Evolutionary conservation across 257 asterid genomes (phyloP), one percentile per base, ranked within the genome.

Genomic region (Anisodus acutangulus): DNA sequence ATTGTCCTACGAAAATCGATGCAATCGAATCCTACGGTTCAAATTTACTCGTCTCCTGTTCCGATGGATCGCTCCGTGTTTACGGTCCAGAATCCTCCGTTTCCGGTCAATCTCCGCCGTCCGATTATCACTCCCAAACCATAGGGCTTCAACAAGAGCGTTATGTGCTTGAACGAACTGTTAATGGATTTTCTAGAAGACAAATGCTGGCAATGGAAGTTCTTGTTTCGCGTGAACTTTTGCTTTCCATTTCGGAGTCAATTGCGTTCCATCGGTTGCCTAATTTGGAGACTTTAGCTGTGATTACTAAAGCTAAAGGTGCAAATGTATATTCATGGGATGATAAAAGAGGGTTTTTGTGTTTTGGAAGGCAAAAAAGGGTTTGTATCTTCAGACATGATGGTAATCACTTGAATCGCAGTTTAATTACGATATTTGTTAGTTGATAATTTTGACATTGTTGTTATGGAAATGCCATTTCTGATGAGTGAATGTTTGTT

Each of bases 251-350:
- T 49, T 95, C 99, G 19, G 99, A 97, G 82, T 93, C 98, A 41
- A 97, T 97, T 47, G 91, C 98, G 57, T 93, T 97, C 78, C 99
- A 97, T 69, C 84, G 91, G 87, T 86, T 95, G 58, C 98, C 98
- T 4, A 92, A 85, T 90, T 87, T 97, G 87, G 99, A 97, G 89
- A 95, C 98, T 0, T 66, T 90, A 84, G 99, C 99, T 1, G 98
- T 97, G 67, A 94, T 97, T 85, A 94, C 98, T 1, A 97, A 97
- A 70, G 98, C 98, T 17, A 97, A 97, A 88, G 99, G 99, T 35
- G 99, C 99, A 2, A 93, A 95, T 82, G 98, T 92, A 12, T 97
- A 88, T 83, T 91, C 96, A 17, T 97, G 99, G 99, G 98, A 97
- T 81, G 99, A 95, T 85, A 91, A 89, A 86, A 87, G 98, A 41